Evolutionary conservation across 176 grass and related monocot species (phyloP).

Genomic region (Oryza officinalis): DNA sequence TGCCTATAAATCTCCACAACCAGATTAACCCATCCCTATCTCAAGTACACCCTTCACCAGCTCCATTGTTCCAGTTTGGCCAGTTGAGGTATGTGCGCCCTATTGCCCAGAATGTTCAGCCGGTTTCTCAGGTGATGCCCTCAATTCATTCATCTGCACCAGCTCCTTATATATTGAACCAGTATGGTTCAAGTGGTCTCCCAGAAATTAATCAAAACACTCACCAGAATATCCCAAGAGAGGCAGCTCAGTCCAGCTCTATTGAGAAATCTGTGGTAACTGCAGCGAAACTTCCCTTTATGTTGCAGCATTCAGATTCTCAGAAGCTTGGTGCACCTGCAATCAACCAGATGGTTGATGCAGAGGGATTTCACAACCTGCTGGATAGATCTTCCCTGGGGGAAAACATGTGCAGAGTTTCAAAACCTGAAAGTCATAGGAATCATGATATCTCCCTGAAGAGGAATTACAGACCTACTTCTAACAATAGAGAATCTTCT

Average conservation of each 20-base stretch:
- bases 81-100: constrained; percentile 74
- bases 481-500: constrained; percentile 54
- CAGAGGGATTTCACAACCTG: constrained; percentile 39
- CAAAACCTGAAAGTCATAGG: constrained; percentile 33
- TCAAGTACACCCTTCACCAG: constrained; percentile 62
- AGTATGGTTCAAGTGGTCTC: constrained; percentile 51
- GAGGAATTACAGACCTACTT: constrained; percentile 43
- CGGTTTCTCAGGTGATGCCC: constrained; percentile 41
- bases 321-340: constrained; percentile 37
- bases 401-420: constrained; percentile 32
- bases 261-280: constrained; percentile 28
- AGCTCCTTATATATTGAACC: constrained; percentile 54
- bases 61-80: constrained; percentile 91
- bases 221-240: constrained; percentile 40
- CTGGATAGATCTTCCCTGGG: constrained; percentile 18
- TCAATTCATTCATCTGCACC: constrained; percentile 47
- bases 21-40: constrained; percentile 59
- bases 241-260: constrained; percentile 35
- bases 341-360: constrained; percentile 50
- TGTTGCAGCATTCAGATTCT: constrained; percentile 29
- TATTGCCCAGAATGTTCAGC: constrained; percentile 49
- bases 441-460: constrained; percentile 43
- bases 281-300: constrained; percentile 20
- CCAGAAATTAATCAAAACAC: constrained; percentile 38
- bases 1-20: constrained; percentile 91